Conservation (phyloP, 2,329 filamentous ascomycete species). For the Trichocomaceae sp. region DNA sequence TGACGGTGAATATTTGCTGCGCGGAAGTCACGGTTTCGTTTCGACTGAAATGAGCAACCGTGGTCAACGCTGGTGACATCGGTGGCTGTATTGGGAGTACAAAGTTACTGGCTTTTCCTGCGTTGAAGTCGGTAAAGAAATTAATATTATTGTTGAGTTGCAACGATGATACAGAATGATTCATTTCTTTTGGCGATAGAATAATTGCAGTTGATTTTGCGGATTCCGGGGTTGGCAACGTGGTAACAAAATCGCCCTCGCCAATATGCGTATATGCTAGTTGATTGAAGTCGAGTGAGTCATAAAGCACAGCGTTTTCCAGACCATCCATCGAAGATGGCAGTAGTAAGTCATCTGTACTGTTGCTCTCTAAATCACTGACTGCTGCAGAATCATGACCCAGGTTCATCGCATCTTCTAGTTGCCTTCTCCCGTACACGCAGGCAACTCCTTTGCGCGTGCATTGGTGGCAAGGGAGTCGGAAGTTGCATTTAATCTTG, state of each 20-base stretch:
- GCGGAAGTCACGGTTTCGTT: slow-evolving; percentile 1
- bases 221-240: neutral
- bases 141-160: neutral
- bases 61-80: neutral
- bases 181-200: neutral
- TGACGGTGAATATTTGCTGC: slow-evolving; percentile 5
- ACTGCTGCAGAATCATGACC: neutral
- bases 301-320: neutral
- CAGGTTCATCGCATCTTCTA: neutral
- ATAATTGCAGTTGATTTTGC: neutral
- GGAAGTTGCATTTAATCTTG: slow-evolving; percentile 13
- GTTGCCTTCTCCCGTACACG: slow-evolving; percentile 5
- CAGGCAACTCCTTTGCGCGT: slow-evolving; percentile 4
- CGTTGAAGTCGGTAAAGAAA: neutral
- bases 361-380: neutral
- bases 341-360: neutral
- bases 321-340: neutral
- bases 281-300: neutral
- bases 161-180: neutral
- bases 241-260: neutral
- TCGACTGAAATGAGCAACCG: neutral
- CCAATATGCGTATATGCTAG: neutral
- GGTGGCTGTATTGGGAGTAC: neutral
- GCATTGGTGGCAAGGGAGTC: slow-evolving; percentile 10
- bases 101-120: neutral